A percentile compares a stretch with the other conserved stretches of the same genome.
Evolutionary conservation across 2,329 filamentous ascomycete species (phyloP).

Genomic region (Exophiala sp.): DNA sequence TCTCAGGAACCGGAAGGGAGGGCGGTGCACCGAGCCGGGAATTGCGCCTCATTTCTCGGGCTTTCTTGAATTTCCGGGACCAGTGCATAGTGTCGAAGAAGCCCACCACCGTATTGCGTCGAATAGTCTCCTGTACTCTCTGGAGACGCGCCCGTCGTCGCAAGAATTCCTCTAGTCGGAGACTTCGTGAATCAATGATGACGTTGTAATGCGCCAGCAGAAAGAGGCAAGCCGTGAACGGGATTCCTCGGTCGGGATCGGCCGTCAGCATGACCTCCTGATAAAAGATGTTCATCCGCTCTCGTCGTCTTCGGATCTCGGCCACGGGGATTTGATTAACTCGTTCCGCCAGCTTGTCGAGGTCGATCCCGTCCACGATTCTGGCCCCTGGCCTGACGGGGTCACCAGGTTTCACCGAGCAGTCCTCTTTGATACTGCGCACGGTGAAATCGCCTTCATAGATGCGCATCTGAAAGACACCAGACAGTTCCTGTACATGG

Average conservation of each 20-base stretch:
- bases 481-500: constrained; percentile 66
- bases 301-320: constrained; percentile 67
- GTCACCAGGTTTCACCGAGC: constrained; percentile 54
- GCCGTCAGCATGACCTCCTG: constrained; percentile 93
- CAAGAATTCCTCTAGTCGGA: constrained; percentile 89
- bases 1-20: constrained; percentile 78
- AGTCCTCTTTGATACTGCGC: constrained; percentile 76
- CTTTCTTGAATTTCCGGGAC: constrained; percentile 72
- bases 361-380: constrained; percentile 56
- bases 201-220: constrained; percentile 97
- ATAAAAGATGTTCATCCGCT: constrained; percentile 88
- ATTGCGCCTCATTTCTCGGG: constrained; percentile 64
- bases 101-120: constrained; percentile 79
- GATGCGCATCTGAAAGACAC: constrained; percentile 94
- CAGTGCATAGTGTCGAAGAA: constrained; percentile 95
- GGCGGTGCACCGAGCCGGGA: constrained; percentile 73
- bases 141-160: constrained; percentile 84
- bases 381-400: constrained; percentile 39
- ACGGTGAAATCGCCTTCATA: constrained; percentile 89
- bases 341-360: constrained; percentile 67
- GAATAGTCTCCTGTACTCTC: constrained; percentile 89
- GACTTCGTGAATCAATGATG: constrained; percentile 93
- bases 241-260: constrained; percentile 81
- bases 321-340: constrained; percentile 66
- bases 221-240: constrained; percentile 88